A percentile compares a stretch with the other conserved stretches of the same genome.
phyloP scores from a whole-genome alignment of 2,329 filamentous ascomycete genomes.

The Claviceps sp. region DNA sequence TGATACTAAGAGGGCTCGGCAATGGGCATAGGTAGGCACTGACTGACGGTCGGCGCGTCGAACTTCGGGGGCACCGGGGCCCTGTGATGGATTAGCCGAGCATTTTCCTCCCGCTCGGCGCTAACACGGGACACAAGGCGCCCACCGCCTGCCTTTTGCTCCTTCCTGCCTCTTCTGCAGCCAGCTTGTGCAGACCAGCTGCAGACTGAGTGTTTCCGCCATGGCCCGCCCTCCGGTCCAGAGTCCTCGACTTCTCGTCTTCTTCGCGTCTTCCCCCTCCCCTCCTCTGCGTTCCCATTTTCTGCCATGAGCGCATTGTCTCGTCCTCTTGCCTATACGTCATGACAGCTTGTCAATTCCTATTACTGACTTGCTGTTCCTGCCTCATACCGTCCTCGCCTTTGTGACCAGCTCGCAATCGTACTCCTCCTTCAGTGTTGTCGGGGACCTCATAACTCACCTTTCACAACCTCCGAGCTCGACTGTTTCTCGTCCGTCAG shows the following conservation, averaged over 20 bases:
- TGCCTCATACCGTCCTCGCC: slow-evolving; percentile 4
- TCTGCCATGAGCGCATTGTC: slow-evolving; percentile 7
- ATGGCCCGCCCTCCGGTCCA: background rate
- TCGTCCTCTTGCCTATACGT: slow-evolving; percentile 5
- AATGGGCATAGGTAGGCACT: no score
- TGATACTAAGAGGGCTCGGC: no score
- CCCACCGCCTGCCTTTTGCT: no score
- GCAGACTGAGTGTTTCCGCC: slow-evolving; percentile 2
- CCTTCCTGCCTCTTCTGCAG: background rate
- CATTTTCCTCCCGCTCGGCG: background rate
- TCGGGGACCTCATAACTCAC: slow-evolving; percentile 6
- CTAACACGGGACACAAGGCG: no score
- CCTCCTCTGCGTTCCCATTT: slow-evolving; percentile 1
- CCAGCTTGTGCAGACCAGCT: slow-evolving; percentile 1
- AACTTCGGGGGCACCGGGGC: background rate
- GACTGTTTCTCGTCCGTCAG: slow-evolving; percentile 6
- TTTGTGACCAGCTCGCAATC: slow-evolving; percentile 8
- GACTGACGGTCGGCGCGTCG: no score
- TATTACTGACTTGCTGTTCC: slow-evolving; percentile 2
- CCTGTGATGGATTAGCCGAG: slow-evolving; percentile 5
- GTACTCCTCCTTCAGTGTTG: background rate
- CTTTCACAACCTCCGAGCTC: slow-evolving; percentile 10
- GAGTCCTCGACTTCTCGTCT: background rate
- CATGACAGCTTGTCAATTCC: slow-evolving; percentile 8
- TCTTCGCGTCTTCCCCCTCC: slow-evolving; percentile 3